These are phyloP conservation scores for Kwoniella newhampshirensis DNA, from an alignment of 768 basidiomycete genomes.

Conservation along the genomic window DNA sequence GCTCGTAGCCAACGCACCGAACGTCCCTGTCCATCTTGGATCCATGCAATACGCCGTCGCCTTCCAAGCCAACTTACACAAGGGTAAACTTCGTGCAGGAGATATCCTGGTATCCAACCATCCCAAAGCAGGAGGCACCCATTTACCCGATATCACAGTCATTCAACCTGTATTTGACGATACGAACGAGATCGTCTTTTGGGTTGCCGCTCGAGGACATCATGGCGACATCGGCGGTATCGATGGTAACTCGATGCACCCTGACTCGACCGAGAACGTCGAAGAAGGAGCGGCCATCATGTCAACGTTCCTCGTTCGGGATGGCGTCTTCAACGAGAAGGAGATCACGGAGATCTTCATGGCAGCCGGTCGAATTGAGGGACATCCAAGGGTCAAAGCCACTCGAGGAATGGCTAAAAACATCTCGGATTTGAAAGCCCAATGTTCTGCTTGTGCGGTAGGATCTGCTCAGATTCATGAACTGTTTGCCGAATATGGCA, in stretches of 20 bases:
- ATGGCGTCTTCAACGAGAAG: slow-evolving; percentile 72
- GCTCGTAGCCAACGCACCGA: slow-evolving; percentile 32
- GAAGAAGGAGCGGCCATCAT: slow-evolving; percentile 93
- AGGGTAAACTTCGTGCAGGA: slow-evolving; percentile 63
- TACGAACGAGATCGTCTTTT: slow-evolving; percentile 58
- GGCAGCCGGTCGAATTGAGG: slow-evolving; percentile 51
- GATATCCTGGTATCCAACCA: slow-evolving; percentile 83
- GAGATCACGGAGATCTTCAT: slow-evolving; percentile 77
- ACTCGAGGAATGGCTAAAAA: slow-evolving; percentile 12
- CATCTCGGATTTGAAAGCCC: slow-evolving; percentile 33
- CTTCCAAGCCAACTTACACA: slow-evolving; percentile 25
- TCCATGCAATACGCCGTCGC: slow-evolving; percentile 29
- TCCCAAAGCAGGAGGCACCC: slow-evolving; percentile 54
- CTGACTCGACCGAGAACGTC: slow-evolving; percentile 83
- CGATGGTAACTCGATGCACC: slow-evolving; percentile 87
- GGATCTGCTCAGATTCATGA: slow-evolving; percentile 81
- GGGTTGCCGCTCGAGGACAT: slow-evolving; percentile 81
- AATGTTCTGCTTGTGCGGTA: slow-evolving; percentile 66
- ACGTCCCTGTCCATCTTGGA: slow-evolving; percentile 33
- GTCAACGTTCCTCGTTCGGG: slow-evolving; percentile 85
- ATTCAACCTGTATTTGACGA: slow-evolving; percentile 77
- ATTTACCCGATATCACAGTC: slow-evolving; percentile 84
- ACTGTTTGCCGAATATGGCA: slow-evolving; percentile 80
- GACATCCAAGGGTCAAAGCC: slow-evolving; percentile 14
- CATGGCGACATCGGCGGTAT: slow-evolving; percentile 73